Evolutionary conservation across 805 yeast species (phyloP), one percentile per base, ranked within the genome.

Genomic region (Suhomyces faveliae): DNA sequence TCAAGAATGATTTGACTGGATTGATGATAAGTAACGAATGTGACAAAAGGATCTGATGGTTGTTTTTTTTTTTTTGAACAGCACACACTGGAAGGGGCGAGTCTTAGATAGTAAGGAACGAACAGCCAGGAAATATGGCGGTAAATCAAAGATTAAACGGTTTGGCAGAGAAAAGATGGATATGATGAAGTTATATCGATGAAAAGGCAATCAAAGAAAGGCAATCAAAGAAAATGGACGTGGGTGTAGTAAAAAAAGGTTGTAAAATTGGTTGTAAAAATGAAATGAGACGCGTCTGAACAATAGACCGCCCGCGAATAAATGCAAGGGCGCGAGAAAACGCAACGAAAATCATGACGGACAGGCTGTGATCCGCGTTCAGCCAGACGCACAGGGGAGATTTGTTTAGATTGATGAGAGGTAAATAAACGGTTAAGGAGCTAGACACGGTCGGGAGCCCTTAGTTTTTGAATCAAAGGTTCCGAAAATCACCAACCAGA

Each of bases 51-150:
- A 8, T 12, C 13, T 33, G 37, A 27, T 5, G 37, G 37, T 33
- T 33, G 37, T 33, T 15, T 33, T 15, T 33, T 33, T 27, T 33
- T 33, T 33, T 33, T 33, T 33, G 21, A 17, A 33, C 37, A 33
- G 15, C 21, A 33, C 37, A 33, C 37, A 33, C 37, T 15, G 37
- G 21, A 33, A 33, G 37, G 37, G 37, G 37, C 37, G 37, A n/a
- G n/a, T n/a, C n/a, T n/a, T 33, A 15, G 30, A 17, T 15, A 17
- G 21, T 2, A 33, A 33, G 37, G 37, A 33, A 33, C 12, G 21
- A 33, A 13, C n/a, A n/a, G n/a, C n/a, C n/a, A n/a, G n/a, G n/a
- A n/a, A n/a, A n/a, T n/a, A 10, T 20, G 12, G 37, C 9, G 21
- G 21, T n/a, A n/a, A 27, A 15, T 25, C 30, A 27, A 27, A 24